These are phyloP conservation scores for Colletotrichum australisinense DNA, from an alignment of 2,329 filamentous ascomycete species.

Conservation along the genomic window DNA sequence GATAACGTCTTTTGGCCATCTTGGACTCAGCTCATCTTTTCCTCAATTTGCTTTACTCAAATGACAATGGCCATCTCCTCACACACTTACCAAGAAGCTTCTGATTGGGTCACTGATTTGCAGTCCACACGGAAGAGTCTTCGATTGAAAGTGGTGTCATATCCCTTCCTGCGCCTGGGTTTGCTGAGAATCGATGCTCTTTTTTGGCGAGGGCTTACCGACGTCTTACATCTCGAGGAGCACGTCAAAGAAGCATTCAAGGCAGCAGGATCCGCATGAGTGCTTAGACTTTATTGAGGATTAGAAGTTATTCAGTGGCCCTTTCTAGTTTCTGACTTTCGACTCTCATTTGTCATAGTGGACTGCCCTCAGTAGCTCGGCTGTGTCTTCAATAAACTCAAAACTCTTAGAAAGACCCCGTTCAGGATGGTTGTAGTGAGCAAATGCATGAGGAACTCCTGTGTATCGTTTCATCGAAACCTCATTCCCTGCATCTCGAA, in stretches of 20 bases:
- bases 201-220: slow-evolving; percentile 38
- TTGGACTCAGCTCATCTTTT: slow-evolving; percentile 36
- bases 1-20: slow-evolving; percentile 36
- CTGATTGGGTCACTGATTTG: slow-evolving; percentile 31
- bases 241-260: slow-evolving; percentile 32
- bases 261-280: not conserved
- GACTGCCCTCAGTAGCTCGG: not conserved
- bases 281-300: too few species aligned
- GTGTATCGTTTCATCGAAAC: slow-evolving; percentile 43
- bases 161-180: slow-evolving; percentile 36
- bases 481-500: slow-evolving; percentile 39
- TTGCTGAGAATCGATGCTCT: slow-evolving; percentile 38
- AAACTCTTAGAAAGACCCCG: slow-evolving; percentile 41
- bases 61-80: slow-evolving; percentile 34
- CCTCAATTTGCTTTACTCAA: slow-evolving; percentile 36
- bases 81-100: slow-evolving; percentile 19
- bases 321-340: not conserved
- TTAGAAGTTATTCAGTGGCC: not conserved
- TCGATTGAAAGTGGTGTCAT: slow-evolving; percentile 36
- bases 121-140: slow-evolving; percentile 34
- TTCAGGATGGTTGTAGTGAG: slow-evolving; percentile 43
- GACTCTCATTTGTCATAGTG: not conserved
- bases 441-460: slow-evolving; percentile 45
- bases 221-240: slow-evolving; percentile 35
- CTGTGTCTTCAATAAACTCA: slow-evolving; percentile 43